A percentile compares a stretch with the other conserved stretches of the same genome.
Conservation (phyloP, 371 early-diverging fungal species). For the Nematocida minor region DNA sequence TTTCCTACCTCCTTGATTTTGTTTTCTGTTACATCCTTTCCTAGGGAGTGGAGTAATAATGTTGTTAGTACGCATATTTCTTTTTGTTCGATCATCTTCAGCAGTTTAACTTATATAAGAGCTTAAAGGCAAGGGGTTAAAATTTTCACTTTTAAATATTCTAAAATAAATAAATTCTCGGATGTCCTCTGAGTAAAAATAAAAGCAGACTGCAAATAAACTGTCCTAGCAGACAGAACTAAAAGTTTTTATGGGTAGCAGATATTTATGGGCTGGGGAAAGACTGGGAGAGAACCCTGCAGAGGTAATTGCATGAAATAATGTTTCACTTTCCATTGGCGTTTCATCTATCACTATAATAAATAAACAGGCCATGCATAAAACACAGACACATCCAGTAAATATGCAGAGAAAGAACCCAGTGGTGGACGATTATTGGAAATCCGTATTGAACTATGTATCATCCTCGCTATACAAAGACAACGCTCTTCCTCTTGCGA, state of each 20-base stretch:
- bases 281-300: not conserved
- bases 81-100: conserved; percentile 53
- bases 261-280: no score
- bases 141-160: conserved; percentile 13
- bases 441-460: conserved; percentile 12
- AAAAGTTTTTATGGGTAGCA: no score
- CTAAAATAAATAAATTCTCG: no score
- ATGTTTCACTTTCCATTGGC: not conserved
- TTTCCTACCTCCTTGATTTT: conserved; percentile 24
- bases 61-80: conserved; percentile 51
- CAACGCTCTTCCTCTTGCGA: conserved; percentile 85
- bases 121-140: conserved; percentile 40
- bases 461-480: conserved; percentile 66
- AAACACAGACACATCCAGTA: not conserved
- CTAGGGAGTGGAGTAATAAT: conserved; percentile 35
- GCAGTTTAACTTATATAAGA: conserved; percentile 54
- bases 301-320: not conserved
- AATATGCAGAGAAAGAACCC: conserved; percentile 30
- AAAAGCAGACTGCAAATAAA: no score
- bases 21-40: conserved; percentile 15
- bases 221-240: no score
- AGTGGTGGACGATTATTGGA: conserved; percentile 48
- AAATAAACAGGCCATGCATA: conserved; percentile 10
- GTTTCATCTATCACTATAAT: not conserved
- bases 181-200: no score